Percentiles rank a stretch among this genome's conserved stretches.
Conservation (phyloP, 139 green algal genomes). For the Auxenochlorella pyrenoidosa region DNA sequence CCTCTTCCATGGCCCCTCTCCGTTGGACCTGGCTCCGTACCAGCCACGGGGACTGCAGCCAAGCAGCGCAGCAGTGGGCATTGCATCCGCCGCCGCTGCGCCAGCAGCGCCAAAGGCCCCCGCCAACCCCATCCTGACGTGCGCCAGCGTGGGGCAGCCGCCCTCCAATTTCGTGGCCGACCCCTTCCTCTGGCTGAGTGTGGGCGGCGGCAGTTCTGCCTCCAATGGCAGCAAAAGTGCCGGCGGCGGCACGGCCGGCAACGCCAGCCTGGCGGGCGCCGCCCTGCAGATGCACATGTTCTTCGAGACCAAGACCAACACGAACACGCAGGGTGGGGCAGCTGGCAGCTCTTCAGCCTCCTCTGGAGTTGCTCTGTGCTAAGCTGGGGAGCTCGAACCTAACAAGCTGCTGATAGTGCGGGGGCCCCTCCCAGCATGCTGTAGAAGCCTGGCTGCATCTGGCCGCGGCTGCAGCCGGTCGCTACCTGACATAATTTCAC, state of each 20-base stretch:
- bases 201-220: background rate
- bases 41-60: background rate
- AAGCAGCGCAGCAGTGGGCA: background rate
- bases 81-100: conserved; percentile 12
- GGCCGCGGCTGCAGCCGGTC: too few relatives aligned
- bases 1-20: conserved; percentile 45
- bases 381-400: background rate
- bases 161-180: conserved; percentile 48
- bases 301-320: conserved; percentile 52
- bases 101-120: background rate
- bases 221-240: background rate
- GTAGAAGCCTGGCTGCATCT: too few relatives aligned
- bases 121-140: conserved; percentile 48
- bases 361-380: background rate
- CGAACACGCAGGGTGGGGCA: conserved; percentile 29
- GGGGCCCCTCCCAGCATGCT: background rate
- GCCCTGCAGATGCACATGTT: conserved; percentile 41
- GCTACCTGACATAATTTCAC: too few relatives aligned
- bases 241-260: background rate
- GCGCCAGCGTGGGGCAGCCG: conserved; percentile 19
- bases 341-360: too few relatives aligned
- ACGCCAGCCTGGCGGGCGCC: too few relatives aligned
- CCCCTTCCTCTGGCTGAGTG: conserved; percentile 42
- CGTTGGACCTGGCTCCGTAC: conserved; percentile 38
- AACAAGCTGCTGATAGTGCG: too few relatives aligned